Evolutionary conservation across 208 protist genomes (phyloP), one percentile per base, ranked within the genome.

Genomic region (Naegleria gruberi): DNA sequence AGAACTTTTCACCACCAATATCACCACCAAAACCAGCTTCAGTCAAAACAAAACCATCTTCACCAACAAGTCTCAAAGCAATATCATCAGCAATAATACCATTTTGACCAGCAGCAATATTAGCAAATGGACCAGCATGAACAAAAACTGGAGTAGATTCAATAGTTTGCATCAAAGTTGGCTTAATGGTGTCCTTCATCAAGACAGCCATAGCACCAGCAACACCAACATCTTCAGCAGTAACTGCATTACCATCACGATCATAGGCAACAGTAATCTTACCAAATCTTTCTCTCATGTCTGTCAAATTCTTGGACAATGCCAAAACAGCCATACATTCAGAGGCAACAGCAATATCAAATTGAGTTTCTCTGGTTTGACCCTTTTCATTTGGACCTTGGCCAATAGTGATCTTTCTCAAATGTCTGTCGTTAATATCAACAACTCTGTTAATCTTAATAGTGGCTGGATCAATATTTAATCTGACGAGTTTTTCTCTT

Each of bases 241-340:
- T 98, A 34, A 99, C 94, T 26, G 95, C 91, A 30, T 93, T 94
- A 34, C 96, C 96, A 6, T 84, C 55, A 30, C 89, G 92, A 91
- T 94, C 97, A 83, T 89, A 92, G 45, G 95, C 97, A n/a, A 98
- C 93, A 42, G 96, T 94, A 88, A 97, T 97, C 10, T 89, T 91
- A 34, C 95, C 95, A 74, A 98, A 91, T 42, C 96, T 95, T 90
- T 95, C 92, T 77, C 97, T 95, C 97, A 99, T 97, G 94, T 99
- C 98, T 3, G 43, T 91, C 34, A 99, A 92, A 90, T 94, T 90
- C 41, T 94, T 96, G 15, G 97, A 93, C 26, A 99, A 95, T 10
- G 98, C 98, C 47, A 99, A 92, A 57, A 99, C 97, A 40, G 98
- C 98, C 98, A 99, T 99, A 90, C 98, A 95, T 94, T 99, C 98